Evolutionary conservation across 176 grass and related monocot species (phyloP).

Genomic region (Bromus sterilis): DNA sequence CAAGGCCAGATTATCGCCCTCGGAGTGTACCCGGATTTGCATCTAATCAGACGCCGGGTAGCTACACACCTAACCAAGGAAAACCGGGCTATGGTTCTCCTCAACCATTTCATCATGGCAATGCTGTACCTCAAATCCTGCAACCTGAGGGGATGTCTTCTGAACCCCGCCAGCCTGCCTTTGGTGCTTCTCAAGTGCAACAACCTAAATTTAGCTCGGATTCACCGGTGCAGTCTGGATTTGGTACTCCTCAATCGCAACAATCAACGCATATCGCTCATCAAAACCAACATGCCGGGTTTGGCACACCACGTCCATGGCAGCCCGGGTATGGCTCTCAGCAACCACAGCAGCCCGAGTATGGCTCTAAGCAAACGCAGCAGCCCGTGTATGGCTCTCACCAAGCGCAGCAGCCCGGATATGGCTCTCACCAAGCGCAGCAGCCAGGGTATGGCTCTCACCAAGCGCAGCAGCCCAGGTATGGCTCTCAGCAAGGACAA

Average conservation of each 20-base stretch:
- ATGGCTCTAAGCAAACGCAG: too few relatives aligned
- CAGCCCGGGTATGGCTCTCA: not conserved
- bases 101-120: too few relatives aligned
- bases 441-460: too few relatives aligned
- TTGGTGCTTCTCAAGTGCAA: too few relatives aligned
- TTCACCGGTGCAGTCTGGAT: too few relatives aligned
- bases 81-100: too few relatives aligned
- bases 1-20: not conserved
- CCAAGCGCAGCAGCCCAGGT: too few relatives aligned
- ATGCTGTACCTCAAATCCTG: not conserved
- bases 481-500: too few relatives aligned
- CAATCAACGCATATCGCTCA: not conserved
- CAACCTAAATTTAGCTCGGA: too few relatives aligned
- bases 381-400: too few relatives aligned
- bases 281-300: not conserved
- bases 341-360: slow-evolving; percentile 8
- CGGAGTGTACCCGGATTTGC: not conserved
- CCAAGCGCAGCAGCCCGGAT: too few relatives aligned
- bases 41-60: not conserved
- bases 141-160: not conserved
- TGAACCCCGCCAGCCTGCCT: not conserved
- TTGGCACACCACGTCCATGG: not conserved
- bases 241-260: not conserved
- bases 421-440: too few relatives aligned
- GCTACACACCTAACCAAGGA: not conserved